Conservation (phyloP, 768 basidiomycete species). For the Leccinum ochraceum region DNA sequence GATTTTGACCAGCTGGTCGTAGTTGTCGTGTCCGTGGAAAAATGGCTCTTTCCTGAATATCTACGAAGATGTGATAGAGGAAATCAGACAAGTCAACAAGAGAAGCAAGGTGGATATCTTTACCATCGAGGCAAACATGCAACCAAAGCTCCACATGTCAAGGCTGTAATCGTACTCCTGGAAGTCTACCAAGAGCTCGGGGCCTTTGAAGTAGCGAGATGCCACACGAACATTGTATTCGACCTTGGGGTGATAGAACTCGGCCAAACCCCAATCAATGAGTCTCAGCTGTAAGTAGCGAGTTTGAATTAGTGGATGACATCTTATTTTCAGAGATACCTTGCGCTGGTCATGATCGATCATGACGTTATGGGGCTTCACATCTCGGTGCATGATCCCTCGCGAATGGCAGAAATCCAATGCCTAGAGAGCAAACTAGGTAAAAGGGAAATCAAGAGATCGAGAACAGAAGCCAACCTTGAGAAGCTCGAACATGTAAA, state of each 20-base stretch:
- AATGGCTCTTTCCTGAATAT: constrained; percentile 99
- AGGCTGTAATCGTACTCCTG: constrained; percentile 98
- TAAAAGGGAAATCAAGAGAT: constrained; percentile 2
- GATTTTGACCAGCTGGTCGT: constrained; percentile 97
- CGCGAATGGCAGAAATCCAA: constrained; percentile 98
- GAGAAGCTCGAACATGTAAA: constrained; percentile 94
- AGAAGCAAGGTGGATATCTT: constrained; percentile 18
- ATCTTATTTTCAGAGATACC: constrained; percentile 43
- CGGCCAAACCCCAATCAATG: constrained; percentile 98
- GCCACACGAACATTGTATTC: constrained; percentile 99
- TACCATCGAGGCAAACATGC: constrained; percentile 99
- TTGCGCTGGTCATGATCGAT: constrained; percentile 97
- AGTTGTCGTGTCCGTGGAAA: constrained; percentile 99
- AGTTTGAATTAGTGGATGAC: constrained; percentile 17
- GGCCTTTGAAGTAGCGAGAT: constrained; percentile 97
- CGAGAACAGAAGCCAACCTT: constrained; percentile 53
- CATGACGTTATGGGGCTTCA: constrained; percentile 99
- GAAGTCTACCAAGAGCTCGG: constrained; percentile 95
- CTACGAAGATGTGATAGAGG: constrained; percentile 40
- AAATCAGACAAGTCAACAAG: background rate
- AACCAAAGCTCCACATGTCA: constrained; percentile 99
- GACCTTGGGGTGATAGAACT: constrained; percentile 97
- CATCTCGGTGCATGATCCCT: constrained; percentile 98
- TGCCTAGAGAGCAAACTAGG: constrained; percentile 50
- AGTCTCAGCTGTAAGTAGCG: constrained; percentile 67